phyloP scores from a whole-genome alignment of 306 rosid genomes.

The Boehmeria nivea region DNA sequence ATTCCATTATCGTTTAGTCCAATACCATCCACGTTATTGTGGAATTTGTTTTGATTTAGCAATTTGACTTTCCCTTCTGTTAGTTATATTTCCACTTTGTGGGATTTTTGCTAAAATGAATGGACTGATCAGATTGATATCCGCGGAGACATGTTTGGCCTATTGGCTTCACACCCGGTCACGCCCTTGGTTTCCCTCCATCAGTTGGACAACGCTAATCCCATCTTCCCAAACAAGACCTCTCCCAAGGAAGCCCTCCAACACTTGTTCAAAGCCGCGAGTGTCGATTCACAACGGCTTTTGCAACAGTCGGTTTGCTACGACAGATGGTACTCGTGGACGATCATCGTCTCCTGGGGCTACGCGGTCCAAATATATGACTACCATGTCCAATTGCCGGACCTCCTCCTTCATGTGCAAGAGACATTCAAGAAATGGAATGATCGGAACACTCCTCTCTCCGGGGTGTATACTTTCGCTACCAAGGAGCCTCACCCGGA shows the following conservation, averaged over 20 bases:
- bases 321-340: constrained; percentile 74
- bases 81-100: too few relatives aligned
- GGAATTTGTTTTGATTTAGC: too few relatives aligned
- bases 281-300: constrained; percentile 61
- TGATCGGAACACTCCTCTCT: constrained; percentile 23
- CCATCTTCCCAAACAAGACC: constrained; percentile 79
- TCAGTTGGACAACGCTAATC: constrained; percentile 50
- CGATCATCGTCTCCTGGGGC: constrained; percentile 86
- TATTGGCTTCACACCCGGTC: constrained; percentile 75
- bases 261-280: constrained; percentile 51
- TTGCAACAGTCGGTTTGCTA: constrained; percentile 82
- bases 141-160: constrained; percentile 62
- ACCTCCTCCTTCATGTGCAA: constrained; percentile 44
- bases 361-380: constrained; percentile 72
- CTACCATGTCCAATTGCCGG: constrained; percentile 40
- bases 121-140: constrained; percentile 49
- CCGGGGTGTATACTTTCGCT: constrained; percentile 50
- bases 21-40: too few relatives aligned
- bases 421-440: constrained; percentile 73
- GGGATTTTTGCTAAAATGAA: too few relatives aligned
- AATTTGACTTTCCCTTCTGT: too few relatives aligned
- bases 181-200: constrained; percentile 76
- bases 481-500: constrained; percentile 39
- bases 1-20: too few relatives aligned
- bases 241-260: constrained; percentile 38